Evolutionary conservation across 768 basidiomycete genomes (phyloP).

Genomic region (Wakefieldia striispora): DNA sequence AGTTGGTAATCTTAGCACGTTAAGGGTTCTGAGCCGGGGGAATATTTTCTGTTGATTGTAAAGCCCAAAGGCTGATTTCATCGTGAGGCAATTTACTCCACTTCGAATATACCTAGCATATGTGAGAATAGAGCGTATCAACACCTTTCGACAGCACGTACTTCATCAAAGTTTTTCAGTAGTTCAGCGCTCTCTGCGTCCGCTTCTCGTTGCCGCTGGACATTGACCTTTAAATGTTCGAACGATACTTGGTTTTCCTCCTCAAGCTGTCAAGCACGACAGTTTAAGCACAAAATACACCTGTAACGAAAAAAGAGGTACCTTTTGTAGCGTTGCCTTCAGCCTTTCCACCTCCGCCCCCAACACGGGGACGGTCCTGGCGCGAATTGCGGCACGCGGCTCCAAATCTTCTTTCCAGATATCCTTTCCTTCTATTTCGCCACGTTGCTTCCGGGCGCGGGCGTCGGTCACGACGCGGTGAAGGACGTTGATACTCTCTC

Average conservation of each 20-base stretch:
- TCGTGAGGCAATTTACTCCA: slow-evolving; percentile 60
- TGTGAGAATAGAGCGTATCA: slow-evolving; percentile 7
- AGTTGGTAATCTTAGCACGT: neutral
- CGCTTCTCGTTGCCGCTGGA: slow-evolving; percentile 42
- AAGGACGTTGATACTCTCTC: slow-evolving; percentile 67
- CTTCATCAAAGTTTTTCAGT: slow-evolving; percentile 54
- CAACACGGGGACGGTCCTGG: slow-evolving; percentile 61
- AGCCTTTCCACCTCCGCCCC: slow-evolving; percentile 41
- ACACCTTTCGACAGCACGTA: slow-evolving; percentile 24
- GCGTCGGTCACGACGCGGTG: slow-evolving; percentile 72
- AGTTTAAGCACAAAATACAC: neutral
- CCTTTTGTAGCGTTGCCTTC: slow-evolving; percentile 37
- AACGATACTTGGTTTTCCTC: slow-evolving; percentile 50
- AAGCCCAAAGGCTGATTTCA: slow-evolving; percentile 54
- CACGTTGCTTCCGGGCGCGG: slow-evolving; percentile 48
- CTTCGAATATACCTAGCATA: slow-evolving; percentile 41
- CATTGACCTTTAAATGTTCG: slow-evolving; percentile 48
- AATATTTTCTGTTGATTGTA: slow-evolving; percentile 38
- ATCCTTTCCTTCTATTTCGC: slow-evolving; percentile 45
- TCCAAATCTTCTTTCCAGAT: slow-evolving; percentile 64
- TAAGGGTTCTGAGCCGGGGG: slow-evolving; percentile 28
- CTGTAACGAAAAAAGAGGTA: slow-evolving; percentile 13
- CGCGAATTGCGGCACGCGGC: slow-evolving; percentile 60
- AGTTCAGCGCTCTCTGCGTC: slow-evolving; percentile 46
- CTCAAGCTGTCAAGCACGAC: slow-evolving; percentile 45